Evolutionary conservation across 345 rosid species (phyloP), one percentile per base, ranked within the genome.

Genomic region (Passiflora organensis): DNA sequence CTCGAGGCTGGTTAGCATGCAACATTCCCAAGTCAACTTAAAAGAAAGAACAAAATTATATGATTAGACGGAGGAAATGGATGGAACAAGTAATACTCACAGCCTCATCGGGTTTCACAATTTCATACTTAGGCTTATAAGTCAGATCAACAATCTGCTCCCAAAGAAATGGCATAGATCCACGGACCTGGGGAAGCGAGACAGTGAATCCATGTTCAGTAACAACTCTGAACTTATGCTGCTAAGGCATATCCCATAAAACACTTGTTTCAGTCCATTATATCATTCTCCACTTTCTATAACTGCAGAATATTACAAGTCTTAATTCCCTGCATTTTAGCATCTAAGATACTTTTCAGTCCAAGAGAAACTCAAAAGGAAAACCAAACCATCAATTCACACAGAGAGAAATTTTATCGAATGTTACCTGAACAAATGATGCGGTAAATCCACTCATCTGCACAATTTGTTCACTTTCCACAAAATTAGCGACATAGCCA

Each of bases 51-150:
- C 34, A 28, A 28, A 28, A 28, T 2, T 28, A 28, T 8, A 28
- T 3, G 34, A 28, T 28, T 28, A 28, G 34, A 28, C 3, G 34
- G 34, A 8, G 8, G 34, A 28, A 3, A 20, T 15, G 45, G 43
- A 53, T 24, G 45, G 21, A 51, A 72, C 34, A 47, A 41, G 23
- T 48, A 48, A 52, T 19, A 78, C 97, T 80, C 66, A 93, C 99
- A 55, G 95, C 95, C 70, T 86, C 97, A 78, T 89, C 97, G 55
- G 91, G 79, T 66, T 58, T 80, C 62, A 86, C 76, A 65, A 93
- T 93, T 74, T 89, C 97, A 76, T 84, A 89, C 72, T 89, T 89
- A 62, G 99, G 99, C 77, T 93, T 93, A 69, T 93, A 93, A n/a
- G 85, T 84, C 80, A 93, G 74, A 78, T 93, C 88, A 58, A 89